A percentile compares a stretch with the other conserved stretches of the same genome.
Evolutionary conservation across 1,284 basidiomycete species (phyloP).

Genomic region (Cryptococcus sp.): DNA sequence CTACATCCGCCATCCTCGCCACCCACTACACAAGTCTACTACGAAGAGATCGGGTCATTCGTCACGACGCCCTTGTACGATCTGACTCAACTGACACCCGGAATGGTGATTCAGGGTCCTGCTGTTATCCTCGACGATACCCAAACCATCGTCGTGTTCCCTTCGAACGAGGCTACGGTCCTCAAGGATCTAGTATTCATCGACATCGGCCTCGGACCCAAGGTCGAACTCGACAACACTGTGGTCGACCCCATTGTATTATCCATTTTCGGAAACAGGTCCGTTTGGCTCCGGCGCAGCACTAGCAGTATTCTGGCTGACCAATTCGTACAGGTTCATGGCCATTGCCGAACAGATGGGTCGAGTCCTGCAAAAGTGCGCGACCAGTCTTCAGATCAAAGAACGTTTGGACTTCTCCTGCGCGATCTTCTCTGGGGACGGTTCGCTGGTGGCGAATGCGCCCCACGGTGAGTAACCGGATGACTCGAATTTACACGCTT

Average conservation of each 20-base stretch:
- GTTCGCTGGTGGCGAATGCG: slow-evolving; percentile 55
- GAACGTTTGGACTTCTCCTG: slow-evolving; percentile 51
- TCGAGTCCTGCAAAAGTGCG: slow-evolving; percentile 56
- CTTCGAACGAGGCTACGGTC: slow-evolving; percentile 27
- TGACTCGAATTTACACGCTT: too few species aligned
- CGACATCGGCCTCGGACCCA: slow-evolving; percentile 21
- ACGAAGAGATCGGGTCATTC: slow-evolving; percentile 24
- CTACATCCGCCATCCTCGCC: background rate
- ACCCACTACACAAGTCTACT: background rate
- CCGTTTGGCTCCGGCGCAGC: slow-evolving; percentile 28
- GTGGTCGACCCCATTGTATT: slow-evolving; percentile 43
- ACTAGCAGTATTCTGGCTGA: slow-evolving; percentile 52
- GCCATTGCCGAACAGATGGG: slow-evolving; percentile 58
- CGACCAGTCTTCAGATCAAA: slow-evolving; percentile 51
- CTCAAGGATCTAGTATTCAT: slow-evolving; percentile 28
- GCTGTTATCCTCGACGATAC: slow-evolving; percentile 44
- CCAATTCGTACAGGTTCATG: slow-evolving; percentile 53
- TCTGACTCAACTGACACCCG: slow-evolving; percentile 26
- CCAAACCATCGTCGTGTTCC: slow-evolving; percentile 42
- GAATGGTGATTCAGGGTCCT: slow-evolving; percentile 33
- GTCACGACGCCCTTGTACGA: slow-evolving; percentile 26
- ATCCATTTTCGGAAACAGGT: slow-evolving; percentile 54
- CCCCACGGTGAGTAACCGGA: slow-evolving; percentile 1
- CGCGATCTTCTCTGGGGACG: slow-evolving; percentile 54
- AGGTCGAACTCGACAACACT: slow-evolving; percentile 17